Evolutionary conservation across 257 asterid genomes (phyloP).

Genomic region (Phtheirospermum japonicum): DNA sequence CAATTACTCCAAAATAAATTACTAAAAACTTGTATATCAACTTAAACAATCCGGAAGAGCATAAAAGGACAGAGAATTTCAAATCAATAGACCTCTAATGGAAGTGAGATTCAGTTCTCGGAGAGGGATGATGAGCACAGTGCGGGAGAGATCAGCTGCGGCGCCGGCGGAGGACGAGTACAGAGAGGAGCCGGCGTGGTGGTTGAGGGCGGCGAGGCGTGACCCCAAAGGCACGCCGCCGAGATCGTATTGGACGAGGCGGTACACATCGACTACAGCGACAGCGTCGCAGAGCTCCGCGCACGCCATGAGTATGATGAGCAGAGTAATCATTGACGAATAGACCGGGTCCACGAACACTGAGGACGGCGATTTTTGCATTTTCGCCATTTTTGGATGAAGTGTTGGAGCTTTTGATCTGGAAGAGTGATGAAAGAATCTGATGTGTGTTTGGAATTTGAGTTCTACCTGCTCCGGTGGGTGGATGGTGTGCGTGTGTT

Average conservation of each 20-base stretch:
- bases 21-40: not conserved
- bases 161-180: conserved; percentile 40
- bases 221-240: conserved; percentile 79
- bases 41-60: not conserved
- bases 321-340: conserved; percentile 40
- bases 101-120: conserved; percentile 71
- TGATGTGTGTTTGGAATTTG: not conserved
- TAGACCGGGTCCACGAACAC: conserved; percentile 42
- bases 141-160: conserved; percentile 63
- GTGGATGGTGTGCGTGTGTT: no score
- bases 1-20: not conserved
- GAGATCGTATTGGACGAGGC: conserved; percentile 80
- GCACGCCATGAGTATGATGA: conserved; percentile 50
- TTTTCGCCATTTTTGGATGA: conserved; percentile 37
- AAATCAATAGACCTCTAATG: conserved; percentile 44
- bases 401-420: conserved; percentile 27
- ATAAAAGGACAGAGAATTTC: not conserved
- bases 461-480: no score
- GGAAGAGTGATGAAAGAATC: not conserved
- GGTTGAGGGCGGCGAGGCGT: conserved; percentile 74
- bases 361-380: conserved; percentile 25
- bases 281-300: conserved; percentile 74
- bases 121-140: conserved; percentile 73
- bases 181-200: conserved; percentile 73
- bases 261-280: conserved; percentile 78